Conservation (phyloP, 257 asterid genomes). For the Primulina huaijiensis region DNA sequence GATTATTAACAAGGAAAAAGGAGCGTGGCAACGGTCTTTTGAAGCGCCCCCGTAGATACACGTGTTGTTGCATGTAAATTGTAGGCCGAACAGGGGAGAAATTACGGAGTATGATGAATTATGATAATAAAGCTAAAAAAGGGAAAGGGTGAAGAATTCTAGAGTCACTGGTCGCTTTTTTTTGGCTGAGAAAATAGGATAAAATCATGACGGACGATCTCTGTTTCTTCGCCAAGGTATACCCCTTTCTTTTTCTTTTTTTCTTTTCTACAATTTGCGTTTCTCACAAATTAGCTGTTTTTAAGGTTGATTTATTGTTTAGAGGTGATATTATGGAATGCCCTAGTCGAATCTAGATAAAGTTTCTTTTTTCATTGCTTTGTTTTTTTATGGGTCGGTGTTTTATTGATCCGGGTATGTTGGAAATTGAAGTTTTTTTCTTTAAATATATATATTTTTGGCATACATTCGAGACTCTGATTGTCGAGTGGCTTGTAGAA, state of each 20-base stretch:
- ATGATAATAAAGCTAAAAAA: conserved; percentile 40
- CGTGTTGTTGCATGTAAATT: conserved; percentile 36
- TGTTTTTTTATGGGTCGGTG: conserved; percentile 4
- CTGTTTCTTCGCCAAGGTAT: conserved; percentile 61
- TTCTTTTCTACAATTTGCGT: not conserved
- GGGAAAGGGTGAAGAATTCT: conserved; percentile 41
- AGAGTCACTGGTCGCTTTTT: conserved; percentile 44
- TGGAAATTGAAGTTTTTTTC: not conserved
- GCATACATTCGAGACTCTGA: conserved; percentile 11
- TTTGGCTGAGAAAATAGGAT: conserved; percentile 20
- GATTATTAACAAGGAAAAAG: conserved; percentile 6
- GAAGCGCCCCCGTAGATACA: conserved; percentile 27
- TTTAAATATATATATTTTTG: not conserved
- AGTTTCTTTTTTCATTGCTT: conserved; percentile 7
- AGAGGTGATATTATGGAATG: conserved; percentile 1
- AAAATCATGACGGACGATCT: conserved; percentile 64
- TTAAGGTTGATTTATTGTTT: not conserved
- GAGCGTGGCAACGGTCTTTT: conserved; percentile 32
- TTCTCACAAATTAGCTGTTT: conserved; percentile 18
- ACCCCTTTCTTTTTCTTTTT: conserved; percentile 3
- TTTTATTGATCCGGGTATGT: conserved; percentile 37
- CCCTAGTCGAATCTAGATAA: conserved; percentile 24
- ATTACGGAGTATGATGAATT: not conserved
- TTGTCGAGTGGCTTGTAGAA: conserved; percentile 15
- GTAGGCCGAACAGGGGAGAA: conserved; percentile 13